A percentile compares a stretch with the other conserved stretches of the same genome.
These are phyloP conservation scores for Chlorella vulgaris DNA, from an alignment of 139 green algal genomes.

Conservation along the genomic window DNA sequence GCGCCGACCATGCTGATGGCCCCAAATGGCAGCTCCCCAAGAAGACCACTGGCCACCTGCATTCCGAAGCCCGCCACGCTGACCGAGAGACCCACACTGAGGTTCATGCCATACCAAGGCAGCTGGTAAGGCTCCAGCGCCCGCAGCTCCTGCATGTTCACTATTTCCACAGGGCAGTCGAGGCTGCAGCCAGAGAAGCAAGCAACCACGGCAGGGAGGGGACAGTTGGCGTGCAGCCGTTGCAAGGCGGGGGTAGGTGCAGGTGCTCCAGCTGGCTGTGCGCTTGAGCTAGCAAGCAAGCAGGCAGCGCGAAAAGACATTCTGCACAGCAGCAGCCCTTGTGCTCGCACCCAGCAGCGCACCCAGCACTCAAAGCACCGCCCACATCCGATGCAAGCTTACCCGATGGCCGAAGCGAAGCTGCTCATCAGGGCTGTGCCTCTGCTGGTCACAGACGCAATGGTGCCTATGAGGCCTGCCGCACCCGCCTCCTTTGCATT, in stretches of 20 bases:
- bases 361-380: too few relatives aligned
- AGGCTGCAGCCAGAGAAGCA: neutral
- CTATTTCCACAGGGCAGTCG: conserved; percentile 46
- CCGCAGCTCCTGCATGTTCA: conserved; percentile 40
- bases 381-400: too few relatives aligned
- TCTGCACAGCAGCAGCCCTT: too few relatives aligned
- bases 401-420: conserved; percentile 72
- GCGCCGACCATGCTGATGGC: conserved; percentile 62
- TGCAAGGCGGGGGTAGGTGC: too few relatives aligned
- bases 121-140: conserved; percentile 33
- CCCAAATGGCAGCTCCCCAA: conserved; percentile 70
- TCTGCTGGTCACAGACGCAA: conserved; percentile 62
- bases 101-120: conserved; percentile 63
- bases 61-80: conserved; percentile 63
- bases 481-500: conserved; percentile 76
- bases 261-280: too few relatives aligned
- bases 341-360: too few relatives aligned
- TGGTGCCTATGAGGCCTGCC: conserved; percentile 67
- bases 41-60: conserved; percentile 67
- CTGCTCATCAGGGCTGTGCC: conserved; percentile 71
- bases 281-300: too few relatives aligned
- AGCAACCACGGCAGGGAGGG: neutral
- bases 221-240: neutral
- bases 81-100: conserved; percentile 27
- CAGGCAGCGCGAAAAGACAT: neutral